Evolutionary conservation across 768 basidiomycete genomes (phyloP), one percentile per base, ranked within the genome.

Genomic region (Termitomyces sp.): DNA sequence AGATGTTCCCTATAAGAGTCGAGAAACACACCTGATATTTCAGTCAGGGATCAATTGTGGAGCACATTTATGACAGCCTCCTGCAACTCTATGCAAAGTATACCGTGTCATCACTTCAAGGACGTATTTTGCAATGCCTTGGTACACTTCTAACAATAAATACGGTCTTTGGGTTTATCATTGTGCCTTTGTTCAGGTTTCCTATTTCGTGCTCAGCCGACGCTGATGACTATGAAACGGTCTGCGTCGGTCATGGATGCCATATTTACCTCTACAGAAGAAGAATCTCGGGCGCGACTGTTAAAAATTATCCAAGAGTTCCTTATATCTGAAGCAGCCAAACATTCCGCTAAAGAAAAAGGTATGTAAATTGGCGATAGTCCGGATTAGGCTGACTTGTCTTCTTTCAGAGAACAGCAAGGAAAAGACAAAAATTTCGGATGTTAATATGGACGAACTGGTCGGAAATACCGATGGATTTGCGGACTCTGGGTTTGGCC

Each of bases 401-500:
- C 43, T 32, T 27, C 48, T 35, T 50, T 40, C 58, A 79, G 73
- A 81, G 66, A 69, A 67, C 10, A 58, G 67, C 32, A 84, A 81
- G 57, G 71, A 69, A n/a, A 76, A 76, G 54, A 35, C 62, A n/a
- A 79, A 78, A 55, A 41, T 72, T 23, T 61, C 70, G 7, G 76
- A 82, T 23, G 84, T 98, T 51, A 84, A 95, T 64, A 94, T 99
- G 86, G 88, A 89, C 0, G 93, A 97, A 64, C 77, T 99, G 9
- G 89, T 98, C 3, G 97, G 97, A 0, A 95, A 96, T 64, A 94
- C 94, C 0, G 89, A 94, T 64, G 93, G 89, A 1, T 96, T 98
- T 68, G 94, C 96, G 0, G 97, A 98, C 63, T 98, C 96, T 6
- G 95, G 95, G 97, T 98, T 71, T 64, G 83, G 59, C 30, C 1